Conservation (phyloP, 352 stramenopile genomes). For the Blastocystis sp. region DNA sequence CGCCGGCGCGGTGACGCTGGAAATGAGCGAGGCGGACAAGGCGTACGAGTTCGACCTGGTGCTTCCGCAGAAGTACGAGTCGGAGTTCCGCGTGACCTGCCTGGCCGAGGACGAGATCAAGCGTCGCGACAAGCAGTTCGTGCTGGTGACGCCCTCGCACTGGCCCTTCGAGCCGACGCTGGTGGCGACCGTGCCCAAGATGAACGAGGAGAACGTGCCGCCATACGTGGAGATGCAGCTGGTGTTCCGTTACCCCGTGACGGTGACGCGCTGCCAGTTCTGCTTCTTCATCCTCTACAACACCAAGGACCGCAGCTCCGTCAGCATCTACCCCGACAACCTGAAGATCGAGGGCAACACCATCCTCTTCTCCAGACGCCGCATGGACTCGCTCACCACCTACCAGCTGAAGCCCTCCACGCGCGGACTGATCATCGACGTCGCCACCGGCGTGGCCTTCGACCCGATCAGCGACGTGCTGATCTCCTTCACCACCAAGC, state of each 20-base stretch:
- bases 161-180: not conserved
- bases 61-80: not conserved
- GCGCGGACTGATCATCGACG: slow-evolving; percentile 2
- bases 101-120: not conserved
- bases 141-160: not conserved
- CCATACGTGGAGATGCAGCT: slow-evolving; percentile 13
- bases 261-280: not conserved
- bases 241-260: slow-evolving; percentile 44
- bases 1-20: not conserved
- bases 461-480: not conserved
- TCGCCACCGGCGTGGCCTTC: not conserved
- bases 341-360: not conserved
- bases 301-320: not conserved
- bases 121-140: not conserved
- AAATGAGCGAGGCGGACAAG: not conserved
- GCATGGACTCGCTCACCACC: not conserved
- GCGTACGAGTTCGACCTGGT: slow-evolving; percentile 11
- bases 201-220: not conserved
- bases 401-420: slow-evolving; percentile 25
- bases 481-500: not conserved
- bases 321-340: not conserved
- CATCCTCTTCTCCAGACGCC: not conserved
- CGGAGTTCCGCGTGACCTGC: slow-evolving; percentile 13
- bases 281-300: slow-evolving; percentile 66
- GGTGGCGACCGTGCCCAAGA: not conserved